phyloP scores from a whole-genome alignment of 495 filamentous ascomycete genomes.

The Cudoniella acicularis region DNA sequence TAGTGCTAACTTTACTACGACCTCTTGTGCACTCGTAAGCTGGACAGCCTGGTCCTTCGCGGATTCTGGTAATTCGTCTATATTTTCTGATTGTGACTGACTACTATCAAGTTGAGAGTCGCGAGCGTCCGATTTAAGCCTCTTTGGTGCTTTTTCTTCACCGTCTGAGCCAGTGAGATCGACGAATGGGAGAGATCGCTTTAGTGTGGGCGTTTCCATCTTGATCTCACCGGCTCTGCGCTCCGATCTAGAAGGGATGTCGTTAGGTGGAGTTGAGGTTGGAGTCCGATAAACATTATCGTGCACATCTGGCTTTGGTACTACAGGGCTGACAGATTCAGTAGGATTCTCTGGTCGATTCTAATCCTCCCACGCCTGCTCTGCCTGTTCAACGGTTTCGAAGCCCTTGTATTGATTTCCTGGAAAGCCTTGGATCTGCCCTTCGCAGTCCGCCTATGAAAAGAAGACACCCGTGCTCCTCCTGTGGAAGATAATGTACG shows the following conservation, averaged over 20 bases:
- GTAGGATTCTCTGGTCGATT: not conserved
- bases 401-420: not conserved
- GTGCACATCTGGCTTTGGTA: not conserved
- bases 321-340: not conserved
- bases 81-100: not conserved
- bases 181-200: not conserved
- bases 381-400: not conserved
- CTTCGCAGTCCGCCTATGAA: not conserved
- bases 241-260: not conserved
- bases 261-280: too few relatives aligned
- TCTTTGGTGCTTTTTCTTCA: not conserved
- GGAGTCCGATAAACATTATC: not conserved
- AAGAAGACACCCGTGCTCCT: not conserved
- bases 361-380: not conserved
- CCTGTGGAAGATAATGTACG: not conserved
- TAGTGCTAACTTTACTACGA: not conserved
- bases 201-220: too few relatives aligned
- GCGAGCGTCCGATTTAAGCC: not conserved
- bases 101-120: not conserved
- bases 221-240: too few relatives aligned
- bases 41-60: not conserved
- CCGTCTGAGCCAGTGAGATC: not conserved
- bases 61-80: not conserved
- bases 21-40: not conserved
- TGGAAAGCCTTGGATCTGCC: not conserved